Evolutionary conservation across 371 early-diverging fungal genomes (phyloP).

Genomic region (Apophysomyces ossiformis): DNA sequence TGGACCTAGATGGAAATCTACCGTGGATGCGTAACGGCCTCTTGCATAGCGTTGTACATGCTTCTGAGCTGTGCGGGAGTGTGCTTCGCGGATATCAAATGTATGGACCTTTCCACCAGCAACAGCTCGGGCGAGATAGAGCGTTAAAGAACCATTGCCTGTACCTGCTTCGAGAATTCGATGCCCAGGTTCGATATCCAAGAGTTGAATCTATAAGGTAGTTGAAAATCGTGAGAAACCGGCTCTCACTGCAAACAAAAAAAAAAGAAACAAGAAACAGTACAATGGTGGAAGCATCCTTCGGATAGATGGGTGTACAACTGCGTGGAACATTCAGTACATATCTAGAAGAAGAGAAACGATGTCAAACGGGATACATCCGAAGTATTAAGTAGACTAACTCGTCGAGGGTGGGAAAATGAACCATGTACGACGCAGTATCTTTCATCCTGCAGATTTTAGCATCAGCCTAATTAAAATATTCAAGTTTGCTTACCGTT

Average conservation of each 20-base stretch:
- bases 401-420: conserved; percentile 76
- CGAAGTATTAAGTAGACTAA: conserved; percentile 30
- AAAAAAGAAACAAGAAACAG: conserved; percentile 13
- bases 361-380: not conserved
- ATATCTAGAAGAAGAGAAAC: conserved; percentile 38
- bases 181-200: conserved; percentile 70
- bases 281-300: conserved; percentile 73
- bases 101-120: conserved; percentile 61
- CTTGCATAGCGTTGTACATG: conserved; percentile 62
- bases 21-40: conserved; percentile 52
- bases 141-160: conserved; percentile 73
- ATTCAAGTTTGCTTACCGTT: conserved; percentile 30
- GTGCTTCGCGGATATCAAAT: conserved; percentile 61
- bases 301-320: conserved; percentile 78
- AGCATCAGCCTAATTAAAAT: not conserved
- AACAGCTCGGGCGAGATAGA: conserved; percentile 71
- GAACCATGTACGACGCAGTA: conserved; percentile 54
- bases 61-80: conserved; percentile 57
- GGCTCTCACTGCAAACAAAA: not conserved
- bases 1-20: conserved; percentile 59
- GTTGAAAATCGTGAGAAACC: not conserved
- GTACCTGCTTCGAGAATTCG: conserved; percentile 78
- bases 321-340: conserved; percentile 62
- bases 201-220: conserved; percentile 45
- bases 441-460: conserved; percentile 8